Conservation (phyloP, 1,284 basidiomycete species). For the Peniophora sp. region DNA sequence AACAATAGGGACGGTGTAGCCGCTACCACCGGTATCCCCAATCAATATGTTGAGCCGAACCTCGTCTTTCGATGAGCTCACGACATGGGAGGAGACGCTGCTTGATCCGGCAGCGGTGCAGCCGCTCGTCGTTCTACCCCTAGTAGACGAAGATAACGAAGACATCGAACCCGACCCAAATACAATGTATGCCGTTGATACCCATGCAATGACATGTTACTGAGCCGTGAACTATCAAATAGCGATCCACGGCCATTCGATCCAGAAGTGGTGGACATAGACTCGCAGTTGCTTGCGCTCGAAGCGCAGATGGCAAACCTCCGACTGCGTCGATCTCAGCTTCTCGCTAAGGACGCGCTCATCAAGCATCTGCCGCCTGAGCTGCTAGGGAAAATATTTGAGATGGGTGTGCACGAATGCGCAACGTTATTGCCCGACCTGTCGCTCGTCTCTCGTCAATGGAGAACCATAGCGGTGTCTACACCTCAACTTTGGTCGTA, state of each 20-base stretch:
- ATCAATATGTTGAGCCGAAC: conserved; percentile 12
- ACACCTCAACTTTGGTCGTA: conserved; percentile 25
- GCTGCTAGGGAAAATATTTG: conserved; percentile 26
- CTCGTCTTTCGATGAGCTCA: conserved; percentile 19
- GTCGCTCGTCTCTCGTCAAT: conserved; percentile 22
- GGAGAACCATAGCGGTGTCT: conserved; percentile 19
- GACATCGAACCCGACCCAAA: conserved; percentile 1
- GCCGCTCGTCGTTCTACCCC: not conserved
- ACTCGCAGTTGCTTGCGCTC: conserved; percentile 18
- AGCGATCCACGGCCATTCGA: conserved; percentile 18
- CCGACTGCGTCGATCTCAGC: conserved; percentile 13
- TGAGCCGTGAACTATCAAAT: not conserved
- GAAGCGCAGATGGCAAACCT: conserved; percentile 18
- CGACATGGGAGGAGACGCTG: conserved; percentile 18
- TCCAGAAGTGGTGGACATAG: conserved; percentile 18
- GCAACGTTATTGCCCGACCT: conserved; percentile 15
- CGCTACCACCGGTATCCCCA: too few species aligned
- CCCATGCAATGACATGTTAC: not conserved
- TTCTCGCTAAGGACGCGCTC: conserved; percentile 21
- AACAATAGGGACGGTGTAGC: too few species aligned
- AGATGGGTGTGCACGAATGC: conserved; percentile 22
- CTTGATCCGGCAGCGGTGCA: not conserved
- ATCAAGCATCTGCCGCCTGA: conserved; percentile 23
- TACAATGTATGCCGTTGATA: not conserved
- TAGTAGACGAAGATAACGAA: not conserved